Conservation (phyloP, 495 filamentous ascomycete species). For the Cladorrhinum samala region DNA sequence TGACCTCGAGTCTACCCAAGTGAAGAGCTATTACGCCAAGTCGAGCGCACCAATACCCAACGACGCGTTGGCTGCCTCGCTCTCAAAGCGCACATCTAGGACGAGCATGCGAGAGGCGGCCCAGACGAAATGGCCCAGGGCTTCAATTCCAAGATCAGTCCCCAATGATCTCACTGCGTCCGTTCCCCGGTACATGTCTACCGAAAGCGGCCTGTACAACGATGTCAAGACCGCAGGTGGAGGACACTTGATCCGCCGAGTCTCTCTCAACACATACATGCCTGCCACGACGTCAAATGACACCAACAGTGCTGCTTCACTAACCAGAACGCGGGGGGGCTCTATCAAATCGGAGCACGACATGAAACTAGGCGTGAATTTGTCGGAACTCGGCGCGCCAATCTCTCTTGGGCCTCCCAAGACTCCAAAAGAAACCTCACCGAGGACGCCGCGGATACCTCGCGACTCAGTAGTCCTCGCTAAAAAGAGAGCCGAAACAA, state of each 20-base stretch:
- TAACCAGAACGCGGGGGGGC: background rate
- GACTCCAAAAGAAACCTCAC: background rate
- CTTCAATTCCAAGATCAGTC: background rate
- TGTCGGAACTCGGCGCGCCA: conserved; percentile 1
- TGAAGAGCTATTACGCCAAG: conserved; percentile 27
- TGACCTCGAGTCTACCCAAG: conserved; percentile 24
- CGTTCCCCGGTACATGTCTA: background rate
- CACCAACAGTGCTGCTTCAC: background rate
- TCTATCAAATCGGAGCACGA: background rate
- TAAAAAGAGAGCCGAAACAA: conserved; percentile 4
- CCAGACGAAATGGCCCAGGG: background rate
- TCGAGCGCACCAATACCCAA: background rate
- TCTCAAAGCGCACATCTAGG: background rate
- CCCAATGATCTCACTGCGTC: background rate
- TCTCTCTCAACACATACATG: conserved; percentile 21
- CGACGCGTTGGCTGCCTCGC: conserved; percentile 1
- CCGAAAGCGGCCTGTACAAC: background rate
- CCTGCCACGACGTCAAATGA: background rate
- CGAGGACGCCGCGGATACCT: conserved; percentile 2
- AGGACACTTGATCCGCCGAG: conserved; percentile 1
- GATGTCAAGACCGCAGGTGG: background rate
- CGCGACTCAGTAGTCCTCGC: conserved; percentile 20
- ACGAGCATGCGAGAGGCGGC: background rate
- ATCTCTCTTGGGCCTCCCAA: conserved; percentile 1
- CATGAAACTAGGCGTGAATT: background rate